Evolutionary conservation across 2,329 filamentous ascomycete genomes (phyloP).

Genomic region (Fusarium dimerum): DNA sequence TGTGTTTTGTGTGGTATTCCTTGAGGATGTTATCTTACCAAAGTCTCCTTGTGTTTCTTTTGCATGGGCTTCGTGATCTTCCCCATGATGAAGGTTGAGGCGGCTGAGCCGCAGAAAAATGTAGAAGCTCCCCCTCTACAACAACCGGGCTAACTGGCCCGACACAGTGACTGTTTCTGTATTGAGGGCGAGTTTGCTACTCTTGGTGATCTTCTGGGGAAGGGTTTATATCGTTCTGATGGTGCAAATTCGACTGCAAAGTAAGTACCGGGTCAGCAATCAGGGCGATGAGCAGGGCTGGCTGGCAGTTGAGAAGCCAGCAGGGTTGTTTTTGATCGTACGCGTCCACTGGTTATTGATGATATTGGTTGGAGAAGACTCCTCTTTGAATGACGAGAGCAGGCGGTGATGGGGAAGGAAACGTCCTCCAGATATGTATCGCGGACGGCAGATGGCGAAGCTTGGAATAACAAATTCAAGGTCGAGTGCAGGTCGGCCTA

Average conservation of each 20-base stretch:
- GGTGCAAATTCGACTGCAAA: not conserved
- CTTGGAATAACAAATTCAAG: slow-evolving; percentile 32
- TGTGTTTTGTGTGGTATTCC: not conserved
- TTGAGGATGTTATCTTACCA: slow-evolving; percentile 48
- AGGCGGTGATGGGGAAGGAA: slow-evolving; percentile 4
- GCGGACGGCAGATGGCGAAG: slow-evolving; percentile 21
- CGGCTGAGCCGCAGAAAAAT: slow-evolving; percentile 58
- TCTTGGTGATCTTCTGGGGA: slow-evolving; percentile 32
- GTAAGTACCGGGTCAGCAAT: not conserved
- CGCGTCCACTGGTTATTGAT: not conserved
- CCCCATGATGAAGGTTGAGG: slow-evolving; percentile 61
- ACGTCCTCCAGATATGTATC: slow-evolving; percentile 16
- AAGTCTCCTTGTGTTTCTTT: slow-evolving; percentile 65
- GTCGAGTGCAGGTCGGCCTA: slow-evolving; percentile 45
- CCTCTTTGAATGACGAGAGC: not conserved
- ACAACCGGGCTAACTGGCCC: slow-evolving; percentile 39
- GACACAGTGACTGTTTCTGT: slow-evolving; percentile 43
- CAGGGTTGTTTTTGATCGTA: not conserved
- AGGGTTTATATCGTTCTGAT: not conserved
- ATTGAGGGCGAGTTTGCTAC: slow-evolving; percentile 34
- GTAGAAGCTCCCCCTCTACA: slow-evolving; percentile 60
- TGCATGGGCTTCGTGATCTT: slow-evolving; percentile 70
- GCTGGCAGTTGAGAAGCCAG: not conserved
- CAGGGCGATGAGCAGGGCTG: not conserved
- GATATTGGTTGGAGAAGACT: not conserved